A percentile compares a stretch with the other conserved stretches of the same genome.
Evolutionary conservation across 306 rosid genomes (phyloP).

Genomic region (Begonia peltatifolia): DNA sequence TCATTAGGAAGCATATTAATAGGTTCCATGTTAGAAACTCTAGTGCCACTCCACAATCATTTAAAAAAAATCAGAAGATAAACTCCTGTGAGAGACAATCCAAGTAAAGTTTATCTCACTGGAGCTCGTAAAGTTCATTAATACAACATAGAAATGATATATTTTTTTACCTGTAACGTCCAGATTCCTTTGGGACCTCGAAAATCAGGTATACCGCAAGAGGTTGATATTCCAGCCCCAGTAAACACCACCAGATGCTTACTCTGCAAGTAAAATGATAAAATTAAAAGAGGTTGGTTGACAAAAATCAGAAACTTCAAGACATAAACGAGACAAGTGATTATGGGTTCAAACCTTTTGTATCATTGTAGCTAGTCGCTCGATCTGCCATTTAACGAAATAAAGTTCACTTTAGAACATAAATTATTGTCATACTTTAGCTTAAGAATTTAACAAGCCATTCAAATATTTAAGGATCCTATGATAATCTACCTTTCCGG

Average conservation of each 20-base stretch:
- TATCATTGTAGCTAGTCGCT: conserved; percentile 51
- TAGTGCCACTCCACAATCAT: no score
- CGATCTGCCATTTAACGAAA: conserved; percentile 38
- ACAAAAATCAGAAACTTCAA: conserved; percentile 9
- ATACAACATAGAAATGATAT: conserved; percentile 1
- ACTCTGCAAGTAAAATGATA: conserved; percentile 51
- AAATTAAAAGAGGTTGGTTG: conserved; percentile 10
- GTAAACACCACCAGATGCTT: conserved; percentile 98
- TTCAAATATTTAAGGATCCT: not conserved
- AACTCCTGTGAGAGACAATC: no score
- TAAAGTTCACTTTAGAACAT: conserved; percentile 13
- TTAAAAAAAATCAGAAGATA: no score
- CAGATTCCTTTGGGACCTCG: conserved; percentile 98
- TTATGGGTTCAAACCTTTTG: conserved; percentile 40
- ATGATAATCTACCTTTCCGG: not conserved
- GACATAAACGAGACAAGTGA: conserved; percentile 11
- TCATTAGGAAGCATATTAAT: no score
- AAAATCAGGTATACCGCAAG: conserved; percentile 97
- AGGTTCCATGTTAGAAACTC: no score
- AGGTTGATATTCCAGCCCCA: conserved; percentile 96
- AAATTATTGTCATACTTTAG: not conserved
- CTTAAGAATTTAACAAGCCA: not conserved
- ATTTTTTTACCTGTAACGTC: conserved; percentile 75
- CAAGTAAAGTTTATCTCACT: no score
- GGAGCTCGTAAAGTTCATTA: not conserved